Evolutionary conservation across 352 stramenopile genomes (phyloP).

Genomic region (Paralagenidium karlingii): DNA sequence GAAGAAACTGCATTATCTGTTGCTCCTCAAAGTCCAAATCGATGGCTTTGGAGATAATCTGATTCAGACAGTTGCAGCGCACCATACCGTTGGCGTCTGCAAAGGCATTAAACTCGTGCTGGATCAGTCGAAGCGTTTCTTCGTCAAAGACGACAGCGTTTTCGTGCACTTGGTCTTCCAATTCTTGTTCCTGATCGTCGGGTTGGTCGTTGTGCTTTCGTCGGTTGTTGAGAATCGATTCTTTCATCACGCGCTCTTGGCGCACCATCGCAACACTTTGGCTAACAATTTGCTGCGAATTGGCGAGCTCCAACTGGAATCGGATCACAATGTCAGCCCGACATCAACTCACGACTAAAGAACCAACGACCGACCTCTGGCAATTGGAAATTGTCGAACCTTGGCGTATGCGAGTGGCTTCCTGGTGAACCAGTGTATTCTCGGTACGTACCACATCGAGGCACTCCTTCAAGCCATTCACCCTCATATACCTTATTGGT

Average conservation of each 20-base stretch:
- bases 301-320: slow-evolving; percentile 44
- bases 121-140: slow-evolving; percentile 29
- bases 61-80: not conserved
- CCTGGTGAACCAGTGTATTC: slow-evolving; percentile 7
- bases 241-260: slow-evolving; percentile 40
- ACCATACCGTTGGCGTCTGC: slow-evolving; percentile 4
- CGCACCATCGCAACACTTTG: slow-evolving; percentile 58
- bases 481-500: slow-evolving; percentile 82
- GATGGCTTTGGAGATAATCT: slow-evolving; percentile 16
- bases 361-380: slow-evolving; percentile 22
- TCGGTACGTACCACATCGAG: slow-evolving; percentile 64
- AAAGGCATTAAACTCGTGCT: slow-evolving; percentile 36
- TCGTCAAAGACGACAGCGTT: slow-evolving; percentile 40
- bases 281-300: slow-evolving; percentile 59
- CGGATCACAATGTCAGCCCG: no score
- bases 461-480: slow-evolving; percentile 71
- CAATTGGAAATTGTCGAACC: slow-evolving; percentile 36
- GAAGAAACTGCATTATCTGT: slow-evolving; percentile 36
- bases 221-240: no score
- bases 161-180: slow-evolving; percentile 2
- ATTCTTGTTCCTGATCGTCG: slow-evolving; percentile 1
- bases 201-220: slow-evolving; percentile 1
- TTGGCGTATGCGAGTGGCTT: not conserved
- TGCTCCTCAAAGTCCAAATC: slow-evolving; percentile 22
- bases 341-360: not conserved